Conservation (phyloP, 2,329 filamentous ascomycete species). For the Myriosclerotinia duriaeana region DNA sequence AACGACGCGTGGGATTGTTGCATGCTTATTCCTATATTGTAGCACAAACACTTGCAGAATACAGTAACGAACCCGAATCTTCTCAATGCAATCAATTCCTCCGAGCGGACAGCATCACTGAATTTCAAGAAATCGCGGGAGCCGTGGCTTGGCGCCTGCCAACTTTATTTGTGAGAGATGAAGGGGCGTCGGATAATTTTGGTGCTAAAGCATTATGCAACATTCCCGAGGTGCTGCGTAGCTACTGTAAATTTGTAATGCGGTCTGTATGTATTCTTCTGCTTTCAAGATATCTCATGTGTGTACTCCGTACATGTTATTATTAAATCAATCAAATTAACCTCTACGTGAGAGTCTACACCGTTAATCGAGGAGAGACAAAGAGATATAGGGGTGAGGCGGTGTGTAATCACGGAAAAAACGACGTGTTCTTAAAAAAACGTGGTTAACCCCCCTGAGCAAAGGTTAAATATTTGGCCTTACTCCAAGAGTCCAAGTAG, state of each 20-base stretch:
- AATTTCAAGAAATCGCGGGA: conserved; percentile 9
- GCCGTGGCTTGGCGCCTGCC: conserved; percentile 14
- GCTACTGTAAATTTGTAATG: not conserved
- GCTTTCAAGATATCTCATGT: conserved; percentile 1
- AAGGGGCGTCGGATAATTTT: conserved; percentile 20
- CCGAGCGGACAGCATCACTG: conserved; percentile 2
- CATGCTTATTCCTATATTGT: conserved; percentile 6
- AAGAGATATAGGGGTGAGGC: conserved; percentile 12
- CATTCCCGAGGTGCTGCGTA: conserved; percentile 14
- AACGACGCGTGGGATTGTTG: conserved; percentile 6
- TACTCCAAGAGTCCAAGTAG: too few relatives aligned
- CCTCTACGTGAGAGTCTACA: not conserved
- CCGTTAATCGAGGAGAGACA: not conserved
- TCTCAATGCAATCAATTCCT: conserved; percentile 15
- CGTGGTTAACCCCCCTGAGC: not conserved
- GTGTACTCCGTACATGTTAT: not conserved
- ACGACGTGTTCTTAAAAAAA: not conserved
- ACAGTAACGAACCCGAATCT: conserved; percentile 5
- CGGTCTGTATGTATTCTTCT: not conserved
- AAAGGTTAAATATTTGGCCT: too few relatives aligned
- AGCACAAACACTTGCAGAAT: not conserved
- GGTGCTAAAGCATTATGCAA: conserved; percentile 14
- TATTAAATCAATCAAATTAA: conserved; percentile 14
- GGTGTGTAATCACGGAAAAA: conserved; percentile 1
- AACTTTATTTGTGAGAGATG: conserved; percentile 11